Evolutionary conservation across 2,329 filamentous ascomycete genomes (phyloP).

Genomic region (Fusarium austroafricanum): DNA sequence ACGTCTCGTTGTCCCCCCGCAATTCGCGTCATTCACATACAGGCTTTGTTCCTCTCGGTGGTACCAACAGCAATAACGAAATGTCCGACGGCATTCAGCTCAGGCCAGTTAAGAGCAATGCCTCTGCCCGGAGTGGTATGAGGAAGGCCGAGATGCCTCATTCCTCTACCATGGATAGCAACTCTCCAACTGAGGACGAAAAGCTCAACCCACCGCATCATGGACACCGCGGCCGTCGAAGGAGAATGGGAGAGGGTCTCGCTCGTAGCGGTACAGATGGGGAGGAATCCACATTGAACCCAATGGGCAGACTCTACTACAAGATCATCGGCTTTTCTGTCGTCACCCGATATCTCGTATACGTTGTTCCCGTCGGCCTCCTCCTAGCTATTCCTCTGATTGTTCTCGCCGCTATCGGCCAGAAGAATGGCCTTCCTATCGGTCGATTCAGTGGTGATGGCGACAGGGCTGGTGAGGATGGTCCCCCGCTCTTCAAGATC

Average conservation of each 20-base stretch:
- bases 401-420: constrained; percentile 60
- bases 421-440: constrained; percentile 37
- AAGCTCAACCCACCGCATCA: constrained; percentile 55
- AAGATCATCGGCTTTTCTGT: constrained; percentile 73
- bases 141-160: constrained; percentile 57
- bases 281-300: constrained; percentile 69
- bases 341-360: constrained; percentile 74
- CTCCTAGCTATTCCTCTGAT: constrained; percentile 72
- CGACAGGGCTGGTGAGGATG: constrained; percentile 39
- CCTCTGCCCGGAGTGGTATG: constrained; percentile 59
- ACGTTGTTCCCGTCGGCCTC: constrained; percentile 72
- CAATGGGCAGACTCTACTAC: constrained; percentile 73
- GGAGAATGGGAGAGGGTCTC: constrained; percentile 58
- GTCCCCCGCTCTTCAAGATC: constrained; percentile 67
- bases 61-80: constrained; percentile 46
- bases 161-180: constrained; percentile 48
- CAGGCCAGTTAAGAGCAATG: constrained; percentile 65
- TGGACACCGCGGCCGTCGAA: constrained; percentile 59
- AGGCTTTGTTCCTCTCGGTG: constrained; percentile 60
- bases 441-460: constrained; percentile 19
- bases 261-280: constrained; percentile 63
- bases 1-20: constrained; percentile 52
- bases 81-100: constrained; percentile 65
- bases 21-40: constrained; percentile 52
- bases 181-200: constrained; percentile 55